Conservation (phyloP, 768 basidiomycete genomes). For the Cantharellus cinnabarinus region DNA sequence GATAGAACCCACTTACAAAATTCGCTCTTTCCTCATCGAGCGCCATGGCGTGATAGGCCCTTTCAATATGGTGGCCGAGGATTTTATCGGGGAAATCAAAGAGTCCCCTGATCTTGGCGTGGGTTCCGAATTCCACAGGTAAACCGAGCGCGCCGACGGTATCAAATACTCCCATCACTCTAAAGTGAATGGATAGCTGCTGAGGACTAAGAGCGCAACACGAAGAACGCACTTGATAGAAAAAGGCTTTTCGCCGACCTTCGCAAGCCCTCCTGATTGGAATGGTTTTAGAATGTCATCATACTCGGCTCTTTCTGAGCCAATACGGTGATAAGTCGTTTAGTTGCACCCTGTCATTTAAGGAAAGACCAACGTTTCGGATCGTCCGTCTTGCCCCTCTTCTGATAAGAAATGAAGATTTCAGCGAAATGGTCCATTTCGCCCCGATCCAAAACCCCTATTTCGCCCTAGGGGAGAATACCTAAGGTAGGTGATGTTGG, state of each 20-base stretch:
- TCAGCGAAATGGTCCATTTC: conserved; percentile 2
- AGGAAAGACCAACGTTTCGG: background rate
- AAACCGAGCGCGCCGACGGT: conserved; percentile 1
- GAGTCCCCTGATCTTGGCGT: background rate
- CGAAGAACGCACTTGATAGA: background rate
- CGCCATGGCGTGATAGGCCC: background rate
- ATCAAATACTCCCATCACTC: conserved; percentile 2
- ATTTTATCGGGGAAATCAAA: conserved; percentile 1
- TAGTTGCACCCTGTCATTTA: background rate
- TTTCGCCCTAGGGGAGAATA: background rate
- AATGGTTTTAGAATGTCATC: background rate
- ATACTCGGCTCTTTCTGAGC: background rate
- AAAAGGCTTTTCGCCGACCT: background rate
- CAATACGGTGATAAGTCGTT: background rate
- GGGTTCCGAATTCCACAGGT: background rate
- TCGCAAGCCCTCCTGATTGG: background rate
- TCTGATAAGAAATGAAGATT: background rate
- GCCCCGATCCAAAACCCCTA: background rate
- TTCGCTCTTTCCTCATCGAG: background rate
- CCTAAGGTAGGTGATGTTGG: background rate
- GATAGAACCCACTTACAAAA: background rate
- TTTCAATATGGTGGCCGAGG: background rate
- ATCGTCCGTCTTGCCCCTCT: background rate
- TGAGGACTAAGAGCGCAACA: background rate
- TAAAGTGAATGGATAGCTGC: background rate